Evolutionary conservation across 306 rosid genomes (phyloP), one percentile per base, ranked within the genome.

Genomic region (Lagenaria siceraria): DNA sequence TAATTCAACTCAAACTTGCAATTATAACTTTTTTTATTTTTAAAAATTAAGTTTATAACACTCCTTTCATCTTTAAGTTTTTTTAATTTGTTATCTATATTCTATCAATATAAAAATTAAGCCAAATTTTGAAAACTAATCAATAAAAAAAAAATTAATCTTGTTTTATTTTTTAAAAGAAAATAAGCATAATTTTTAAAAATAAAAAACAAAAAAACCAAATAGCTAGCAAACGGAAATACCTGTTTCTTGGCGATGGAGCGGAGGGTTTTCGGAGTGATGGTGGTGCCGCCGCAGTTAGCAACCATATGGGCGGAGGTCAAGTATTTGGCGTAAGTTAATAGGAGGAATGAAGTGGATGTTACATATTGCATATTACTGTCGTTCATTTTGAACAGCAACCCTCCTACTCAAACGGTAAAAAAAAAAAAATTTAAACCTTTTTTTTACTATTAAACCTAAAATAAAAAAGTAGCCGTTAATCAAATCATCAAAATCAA

Each of bases 291-390:
- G 43, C 94, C 96, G 76, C 97, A 94, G 63, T 82, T 76, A 15
- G 89, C 97, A 4, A 85, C 89, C 83, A 68, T 71, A 51, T 25
- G 94, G 35, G 97, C 78, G 1, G 88, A 79, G 83, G 96, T 90
- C 51, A 94, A 80, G 87, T 94, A 94, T 75, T 94, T 91, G 81
- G 98, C 97, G 33, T 94, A 94, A 29, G 93, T 75, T 49, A 94
- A 38, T 78, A 94, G 90, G 42, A 94, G 71, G 83, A 94, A 94
- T 14, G 98, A 91, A 38, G 97, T 87, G 65, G 98, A 94, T 2
- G 98, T 94, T 15, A 94, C 98, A 83, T 94, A 94, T 46, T 94
- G 98, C 97, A 91, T 91, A 80, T 94, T 94, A 86, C 84, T 83
- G 48, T 94, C 98, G 48, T 80, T 61, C 97, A 91, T 91, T 85